Conservation (phyloP, 805 yeast genomes). For the Pichia paraexigua region DNA sequence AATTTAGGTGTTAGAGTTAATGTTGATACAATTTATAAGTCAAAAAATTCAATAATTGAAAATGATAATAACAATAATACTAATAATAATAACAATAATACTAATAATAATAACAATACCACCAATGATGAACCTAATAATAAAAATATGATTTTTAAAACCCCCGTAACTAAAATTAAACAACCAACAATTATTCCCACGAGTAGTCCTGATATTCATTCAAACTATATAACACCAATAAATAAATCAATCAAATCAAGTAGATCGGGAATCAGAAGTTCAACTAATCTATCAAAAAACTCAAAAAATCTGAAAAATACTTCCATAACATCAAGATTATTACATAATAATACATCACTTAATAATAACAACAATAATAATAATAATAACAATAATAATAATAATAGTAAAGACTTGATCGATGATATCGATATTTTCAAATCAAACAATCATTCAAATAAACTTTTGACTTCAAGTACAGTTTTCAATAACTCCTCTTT, state of each 20-base stretch:
- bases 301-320: slow-evolving; percentile 15
- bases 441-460: not conserved
- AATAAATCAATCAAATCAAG: slow-evolving; percentile 15
- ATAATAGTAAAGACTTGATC: slow-evolving; percentile 3
- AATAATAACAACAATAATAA: not conserved
- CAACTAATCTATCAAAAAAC: slow-evolving; percentile 4
- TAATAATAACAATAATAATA: not conserved
- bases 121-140: not conserved
- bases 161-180: slow-evolving; percentile 12
- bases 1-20: slow-evolving; percentile 63
- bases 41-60: slow-evolving; percentile 4
- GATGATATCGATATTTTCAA: slow-evolving; percentile 8
- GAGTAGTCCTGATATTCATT: slow-evolving; percentile 20
- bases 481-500: not conserved
- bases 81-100: slow-evolving; percentile 7
- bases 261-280: slow-evolving; percentile 14
- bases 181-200: slow-evolving; percentile 9
- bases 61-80: slow-evolving; percentile 8
- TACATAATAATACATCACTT: slow-evolving; percentile 1
- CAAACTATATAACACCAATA: slow-evolving; percentile 18
- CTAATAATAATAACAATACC: not conserved
- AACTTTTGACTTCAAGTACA: not conserved
- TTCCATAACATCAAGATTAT: slow-evolving; percentile 25
- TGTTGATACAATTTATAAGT: slow-evolving; percentile 45
- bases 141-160: slow-evolving; percentile 11